phyloP scores from a whole-genome alignment of 2,329 filamentous ascomycete genomes.

The Beauveria sp. region DNA sequence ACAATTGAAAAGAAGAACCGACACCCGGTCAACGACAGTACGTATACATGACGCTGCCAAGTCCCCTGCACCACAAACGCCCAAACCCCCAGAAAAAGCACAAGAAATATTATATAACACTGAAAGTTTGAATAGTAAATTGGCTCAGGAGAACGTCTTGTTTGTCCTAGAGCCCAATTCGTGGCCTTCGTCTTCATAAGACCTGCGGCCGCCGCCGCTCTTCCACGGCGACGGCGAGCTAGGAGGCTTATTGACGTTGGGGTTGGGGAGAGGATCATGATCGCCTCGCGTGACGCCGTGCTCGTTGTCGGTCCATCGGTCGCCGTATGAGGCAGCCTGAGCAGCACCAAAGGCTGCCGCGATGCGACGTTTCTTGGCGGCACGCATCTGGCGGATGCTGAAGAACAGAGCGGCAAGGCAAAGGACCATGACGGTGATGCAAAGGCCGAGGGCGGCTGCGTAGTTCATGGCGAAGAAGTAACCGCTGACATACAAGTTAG shows the following conservation, averaged over 20 bases:
- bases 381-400: conserved; percentile 22
- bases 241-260: not conserved
- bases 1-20: not conserved
- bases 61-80: conserved; percentile 1
- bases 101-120: not conserved
- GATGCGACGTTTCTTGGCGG: conserved; percentile 18
- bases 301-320: conserved; percentile 10
- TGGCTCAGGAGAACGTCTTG: not conserved
- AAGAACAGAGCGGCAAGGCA: conserved; percentile 33
- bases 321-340: conserved; percentile 6
- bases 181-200: conserved; percentile 23
- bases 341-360: conserved; percentile 11
- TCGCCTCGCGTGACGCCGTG: conserved; percentile 3
- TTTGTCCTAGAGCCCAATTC: conserved; percentile 19
- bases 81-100: not conserved
- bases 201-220: conserved; percentile 18
- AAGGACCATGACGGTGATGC: conserved; percentile 33
- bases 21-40: not conserved
- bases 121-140: not conserved
- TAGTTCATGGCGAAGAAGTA: conserved; percentile 48
- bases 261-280: conserved; percentile 10
- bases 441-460: conserved; percentile 21
- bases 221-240: conserved; percentile 20
- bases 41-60: not conserved
- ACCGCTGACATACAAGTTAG: conserved; percentile 31